Evolutionary conservation across 495 filamentous ascomycete species (phyloP).

Genomic region (Hypoxylon perforatum): DNA sequence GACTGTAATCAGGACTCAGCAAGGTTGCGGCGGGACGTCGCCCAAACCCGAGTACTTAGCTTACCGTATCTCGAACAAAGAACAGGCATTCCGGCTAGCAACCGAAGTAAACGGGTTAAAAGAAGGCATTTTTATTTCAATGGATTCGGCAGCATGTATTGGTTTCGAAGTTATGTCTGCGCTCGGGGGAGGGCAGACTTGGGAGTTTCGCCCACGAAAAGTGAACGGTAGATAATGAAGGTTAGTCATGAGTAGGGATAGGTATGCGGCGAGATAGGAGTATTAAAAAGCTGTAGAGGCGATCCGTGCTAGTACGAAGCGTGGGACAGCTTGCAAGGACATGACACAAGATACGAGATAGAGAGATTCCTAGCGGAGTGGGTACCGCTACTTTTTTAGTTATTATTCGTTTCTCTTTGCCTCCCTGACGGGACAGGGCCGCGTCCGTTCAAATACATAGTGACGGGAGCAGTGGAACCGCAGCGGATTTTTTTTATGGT

Average conservation of each 20-base stretch:
- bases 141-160: constrained; percentile 33
- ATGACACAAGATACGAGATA: constrained; percentile 41
- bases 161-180: constrained; percentile 28
- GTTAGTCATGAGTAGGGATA: constrained; percentile 32
- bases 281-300: constrained; percentile 28
- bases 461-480: constrained; percentile 9
- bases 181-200: constrained; percentile 30
- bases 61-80: constrained; percentile 67
- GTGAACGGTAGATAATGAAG: constrained; percentile 37
- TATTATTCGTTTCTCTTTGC: constrained; percentile 25
- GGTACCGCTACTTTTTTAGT: constrained; percentile 38
- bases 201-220: constrained; percentile 36
- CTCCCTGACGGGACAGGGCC: constrained; percentile 18
- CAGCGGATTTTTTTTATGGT: constrained; percentile 11
- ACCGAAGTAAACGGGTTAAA: constrained; percentile 62
- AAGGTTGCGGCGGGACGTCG: constrained; percentile 9
- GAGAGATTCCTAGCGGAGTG: constrained; percentile 24
- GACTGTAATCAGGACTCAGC: constrained; percentile 57
- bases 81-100: constrained; percentile 53
- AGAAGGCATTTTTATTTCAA: constrained; percentile 55
- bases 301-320: constrained; percentile 30
- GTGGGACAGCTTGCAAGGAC: constrained; percentile 38
- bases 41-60: constrained; percentile 27
- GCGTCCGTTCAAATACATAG: constrained; percentile 27
- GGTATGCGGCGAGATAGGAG: constrained; percentile 25